phyloP scores from a whole-genome alignment of 495 filamentous ascomycete genomes.

The Neurospora sp. region DNA sequence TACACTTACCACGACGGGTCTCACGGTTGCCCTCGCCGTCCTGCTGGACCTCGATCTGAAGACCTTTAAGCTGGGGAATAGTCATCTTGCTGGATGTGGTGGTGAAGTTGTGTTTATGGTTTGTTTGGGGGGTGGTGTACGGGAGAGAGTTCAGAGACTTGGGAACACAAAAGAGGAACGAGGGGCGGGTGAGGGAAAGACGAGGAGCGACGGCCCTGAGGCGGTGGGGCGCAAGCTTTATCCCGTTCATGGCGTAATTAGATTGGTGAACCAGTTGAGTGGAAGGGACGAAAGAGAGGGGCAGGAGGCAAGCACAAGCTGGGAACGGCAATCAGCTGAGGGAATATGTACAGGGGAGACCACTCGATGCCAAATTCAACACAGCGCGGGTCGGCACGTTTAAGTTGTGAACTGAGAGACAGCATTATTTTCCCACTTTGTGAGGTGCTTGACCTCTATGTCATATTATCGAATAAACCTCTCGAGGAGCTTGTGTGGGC shows the following conservation, averaged over 20 bases:
- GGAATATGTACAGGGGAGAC: neutral
- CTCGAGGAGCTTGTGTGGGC: neutral
- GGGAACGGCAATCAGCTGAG: neutral
- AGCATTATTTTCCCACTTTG: neutral
- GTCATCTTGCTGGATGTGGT: conserved; percentile 17
- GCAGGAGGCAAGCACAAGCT: neutral
- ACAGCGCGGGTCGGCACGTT: too few relatives aligned
- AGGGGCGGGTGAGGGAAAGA: neutral
- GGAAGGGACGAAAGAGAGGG: neutral
- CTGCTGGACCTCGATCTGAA: conserved; percentile 14
- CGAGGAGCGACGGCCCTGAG: neutral
- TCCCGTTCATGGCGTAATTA: neutral
- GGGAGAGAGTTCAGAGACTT: neutral
- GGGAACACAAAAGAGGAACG: conserved; percentile 1
- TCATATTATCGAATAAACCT: neutral
- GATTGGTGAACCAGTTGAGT: neutral
- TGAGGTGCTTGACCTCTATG: neutral
- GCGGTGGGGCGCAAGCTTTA: neutral
- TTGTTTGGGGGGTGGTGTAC: neutral
- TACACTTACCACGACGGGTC: conserved; percentile 21
- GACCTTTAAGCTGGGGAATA: conserved; percentile 19
- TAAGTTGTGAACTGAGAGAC: neutral
- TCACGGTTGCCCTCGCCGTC: conserved; percentile 17
- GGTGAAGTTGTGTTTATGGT: neutral
- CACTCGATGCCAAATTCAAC: neutral